Percentiles rank a stretch among this genome's conserved stretches.
Conservation (phyloP, 192 early-diverging fungal species). For the Coemansia guatemalensis region DNA sequence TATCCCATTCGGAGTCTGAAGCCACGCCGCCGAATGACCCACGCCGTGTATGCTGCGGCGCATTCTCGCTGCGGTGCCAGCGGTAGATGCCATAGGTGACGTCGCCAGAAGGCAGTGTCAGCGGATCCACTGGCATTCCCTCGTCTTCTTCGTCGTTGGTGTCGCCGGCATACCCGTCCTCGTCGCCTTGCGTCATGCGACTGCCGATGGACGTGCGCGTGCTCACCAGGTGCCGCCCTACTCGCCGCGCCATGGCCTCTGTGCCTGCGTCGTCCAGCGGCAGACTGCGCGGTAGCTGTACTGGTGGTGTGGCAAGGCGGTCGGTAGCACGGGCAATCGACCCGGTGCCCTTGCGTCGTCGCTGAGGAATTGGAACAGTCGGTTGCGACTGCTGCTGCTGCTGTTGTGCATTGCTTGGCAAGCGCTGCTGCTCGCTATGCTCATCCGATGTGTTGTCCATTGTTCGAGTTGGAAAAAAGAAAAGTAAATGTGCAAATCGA, state of each 20-base stretch:
- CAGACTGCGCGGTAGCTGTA: constrained; percentile 43
- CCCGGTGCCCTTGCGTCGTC: constrained; percentile 21
- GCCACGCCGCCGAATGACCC: constrained; percentile 39
- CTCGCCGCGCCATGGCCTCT: constrained; percentile 56
- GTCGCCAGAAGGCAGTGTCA: constrained; percentile 67
- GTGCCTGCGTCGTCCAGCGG: constrained; percentile 22
- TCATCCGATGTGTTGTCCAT: no score
- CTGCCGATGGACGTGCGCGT: constrained; percentile 12
- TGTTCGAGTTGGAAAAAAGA: no score
- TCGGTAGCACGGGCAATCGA: constrained; percentile 39
- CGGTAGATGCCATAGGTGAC: constrained; percentile 86
- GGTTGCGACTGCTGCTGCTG: background rate
- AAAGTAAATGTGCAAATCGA: no score
- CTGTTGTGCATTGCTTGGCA: constrained; percentile 34
- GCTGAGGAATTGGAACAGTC: constrained; percentile 15
- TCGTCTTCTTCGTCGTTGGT: constrained; percentile 37
- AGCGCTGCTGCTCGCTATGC: constrained; percentile 5
- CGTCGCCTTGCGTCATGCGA: background rate
- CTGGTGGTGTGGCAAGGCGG: constrained; percentile 38
- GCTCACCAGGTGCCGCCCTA: constrained; percentile 68
- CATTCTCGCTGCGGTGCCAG: constrained; percentile 56
- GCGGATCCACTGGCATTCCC: constrained; percentile 41
- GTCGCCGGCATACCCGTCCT: constrained; percentile 33
- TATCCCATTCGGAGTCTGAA: constrained; percentile 45
- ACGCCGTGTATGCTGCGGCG: constrained; percentile 2